Conservation (phyloP, 2,329 filamentous ascomycete genomes). For the Clonostachys chloroleuca region DNA sequence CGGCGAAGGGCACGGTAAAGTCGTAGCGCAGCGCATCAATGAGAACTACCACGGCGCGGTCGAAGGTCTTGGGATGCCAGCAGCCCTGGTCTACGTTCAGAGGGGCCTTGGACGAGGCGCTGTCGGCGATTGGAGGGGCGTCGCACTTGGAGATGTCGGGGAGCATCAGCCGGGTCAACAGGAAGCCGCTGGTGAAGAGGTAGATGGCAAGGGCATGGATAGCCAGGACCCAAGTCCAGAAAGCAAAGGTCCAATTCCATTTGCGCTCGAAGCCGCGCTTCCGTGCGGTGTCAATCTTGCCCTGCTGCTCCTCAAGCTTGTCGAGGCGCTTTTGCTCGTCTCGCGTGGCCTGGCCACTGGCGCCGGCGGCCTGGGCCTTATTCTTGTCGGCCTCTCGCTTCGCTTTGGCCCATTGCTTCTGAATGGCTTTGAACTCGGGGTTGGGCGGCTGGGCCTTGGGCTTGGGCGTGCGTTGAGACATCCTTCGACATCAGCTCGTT, state of each 20-base stretch:
- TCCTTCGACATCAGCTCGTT: neutral
- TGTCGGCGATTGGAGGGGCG: slow-evolving; percentile 58
- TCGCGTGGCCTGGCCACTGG: slow-evolving; percentile 5
- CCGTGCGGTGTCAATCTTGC: slow-evolving; percentile 40
- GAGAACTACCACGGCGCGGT: slow-evolving; percentile 84
- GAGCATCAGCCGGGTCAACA: slow-evolving; percentile 79
- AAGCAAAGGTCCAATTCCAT: slow-evolving; percentile 56
- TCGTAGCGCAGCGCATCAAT: slow-evolving; percentile 96
- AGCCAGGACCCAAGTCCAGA: slow-evolving; percentile 66
- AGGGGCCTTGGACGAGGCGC: slow-evolving; percentile 23
- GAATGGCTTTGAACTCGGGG: neutral
- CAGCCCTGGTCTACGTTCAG: slow-evolving; percentile 62
- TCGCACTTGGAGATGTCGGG: slow-evolving; percentile 71
- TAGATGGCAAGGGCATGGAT: slow-evolving; percentile 80
- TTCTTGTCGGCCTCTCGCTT: neutral
- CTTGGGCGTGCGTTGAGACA: slow-evolving; percentile 2
- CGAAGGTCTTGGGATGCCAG: slow-evolving; percentile 93
- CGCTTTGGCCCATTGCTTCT: neutral
- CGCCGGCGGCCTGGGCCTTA: neutral
- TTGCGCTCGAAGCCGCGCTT: slow-evolving; percentile 45
- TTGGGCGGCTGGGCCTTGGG: neutral
- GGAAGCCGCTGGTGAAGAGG: slow-evolving; percentile 92
- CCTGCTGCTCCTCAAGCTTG: slow-evolving; percentile 36
- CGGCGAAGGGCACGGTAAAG: slow-evolving; percentile 70
- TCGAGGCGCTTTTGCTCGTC: slow-evolving; percentile 25